Evolutionary conservation across 768 basidiomycete species (phyloP).

Genomic region (Mycena alexandri): DNA sequence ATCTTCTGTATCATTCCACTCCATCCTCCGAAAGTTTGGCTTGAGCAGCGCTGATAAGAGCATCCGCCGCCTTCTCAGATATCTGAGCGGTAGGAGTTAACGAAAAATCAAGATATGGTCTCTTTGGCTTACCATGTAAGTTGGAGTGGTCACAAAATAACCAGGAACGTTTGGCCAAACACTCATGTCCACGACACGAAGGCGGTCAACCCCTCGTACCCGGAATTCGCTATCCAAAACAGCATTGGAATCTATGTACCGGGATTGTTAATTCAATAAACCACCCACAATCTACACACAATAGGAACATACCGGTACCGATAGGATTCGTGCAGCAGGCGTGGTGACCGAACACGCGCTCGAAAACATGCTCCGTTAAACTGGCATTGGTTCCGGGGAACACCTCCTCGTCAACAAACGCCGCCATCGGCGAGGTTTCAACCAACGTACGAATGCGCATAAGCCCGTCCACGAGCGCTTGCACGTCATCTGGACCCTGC

Average conservation of each 20-base stretch:
- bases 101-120: neutral
- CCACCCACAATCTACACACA: neutral
- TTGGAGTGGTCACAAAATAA: slow-evolving; percentile 49
- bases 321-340: slow-evolving; percentile 49
- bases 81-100: slow-evolving; percentile 29
- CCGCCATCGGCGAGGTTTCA: slow-evolving; percentile 31
- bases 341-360: slow-evolving; percentile 47
- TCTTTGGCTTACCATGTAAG: slow-evolving; percentile 44
- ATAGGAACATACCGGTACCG: slow-evolving; percentile 40
- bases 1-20: too few relatives aligned
- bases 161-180: slow-evolving; percentile 48
- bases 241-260: slow-evolving; percentile 44
- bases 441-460: slow-evolving; percentile 41
- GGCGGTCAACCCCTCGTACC: slow-evolving; percentile 44
- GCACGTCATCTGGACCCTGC: slow-evolving; percentile 42
- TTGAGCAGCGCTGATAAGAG: slow-evolving; percentile 33
- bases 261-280: neutral
- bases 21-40: neutral
- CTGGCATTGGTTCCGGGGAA: slow-evolving; percentile 42
- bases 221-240: slow-evolving; percentile 48
- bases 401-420: slow-evolving; percentile 39
- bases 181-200: slow-evolving; percentile 50
- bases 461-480: slow-evolving; percentile 44
- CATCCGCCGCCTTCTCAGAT: slow-evolving; percentile 50
- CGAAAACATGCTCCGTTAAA: slow-evolving; percentile 43